phyloP scores from a whole-genome alignment of 2,329 filamentous ascomycete species.

The Fusarium irregulare region DNA sequence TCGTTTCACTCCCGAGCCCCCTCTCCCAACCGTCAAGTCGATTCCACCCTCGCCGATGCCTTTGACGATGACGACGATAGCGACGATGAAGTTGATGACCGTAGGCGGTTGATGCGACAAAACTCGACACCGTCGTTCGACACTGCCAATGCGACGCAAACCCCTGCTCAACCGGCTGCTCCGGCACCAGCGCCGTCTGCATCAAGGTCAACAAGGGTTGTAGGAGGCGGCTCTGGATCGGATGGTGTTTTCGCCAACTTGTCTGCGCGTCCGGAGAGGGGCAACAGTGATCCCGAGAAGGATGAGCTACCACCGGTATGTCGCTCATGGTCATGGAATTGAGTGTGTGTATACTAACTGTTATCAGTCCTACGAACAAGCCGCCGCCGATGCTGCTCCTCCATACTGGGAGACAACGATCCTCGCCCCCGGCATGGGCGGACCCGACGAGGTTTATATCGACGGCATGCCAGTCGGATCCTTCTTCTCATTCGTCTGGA shows the following conservation, averaged over 20 bases:
- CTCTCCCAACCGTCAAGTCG: constrained; percentile 65
- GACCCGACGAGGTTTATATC: constrained; percentile 95
- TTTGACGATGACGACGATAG: constrained; percentile 87
- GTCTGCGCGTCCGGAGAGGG: constrained; percentile 86
- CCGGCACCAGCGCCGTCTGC: constrained; percentile 47
- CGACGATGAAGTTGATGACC: constrained; percentile 79
- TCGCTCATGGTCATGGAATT: constrained; percentile 40
- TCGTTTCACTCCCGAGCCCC: constrained; percentile 90
- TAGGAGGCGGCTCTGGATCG: constrained; percentile 80
- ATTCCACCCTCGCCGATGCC: constrained; percentile 88
- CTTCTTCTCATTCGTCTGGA: constrained; percentile 89
- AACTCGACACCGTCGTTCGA: constrained; percentile 54
- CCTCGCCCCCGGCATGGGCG: constrained; percentile 87
- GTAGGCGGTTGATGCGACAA: constrained; percentile 85
- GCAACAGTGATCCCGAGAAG: constrained; percentile 78
- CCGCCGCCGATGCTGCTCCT: constrained; percentile 92
- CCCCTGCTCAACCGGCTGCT: constrained; percentile 24
- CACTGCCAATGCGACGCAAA: constrained; percentile 33
- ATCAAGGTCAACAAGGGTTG: constrained; percentile 60
- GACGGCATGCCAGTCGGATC: constrained; percentile 94
- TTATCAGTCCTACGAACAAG: constrained; percentile 92
- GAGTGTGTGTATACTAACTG: constrained; percentile 49
- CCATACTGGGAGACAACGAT: constrained; percentile 99
- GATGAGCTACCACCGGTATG: constrained; percentile 94
- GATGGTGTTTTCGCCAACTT: constrained; percentile 98